Conservation (phyloP, 352 stramenopile genomes). For the Vaucheria bursata region DNA sequence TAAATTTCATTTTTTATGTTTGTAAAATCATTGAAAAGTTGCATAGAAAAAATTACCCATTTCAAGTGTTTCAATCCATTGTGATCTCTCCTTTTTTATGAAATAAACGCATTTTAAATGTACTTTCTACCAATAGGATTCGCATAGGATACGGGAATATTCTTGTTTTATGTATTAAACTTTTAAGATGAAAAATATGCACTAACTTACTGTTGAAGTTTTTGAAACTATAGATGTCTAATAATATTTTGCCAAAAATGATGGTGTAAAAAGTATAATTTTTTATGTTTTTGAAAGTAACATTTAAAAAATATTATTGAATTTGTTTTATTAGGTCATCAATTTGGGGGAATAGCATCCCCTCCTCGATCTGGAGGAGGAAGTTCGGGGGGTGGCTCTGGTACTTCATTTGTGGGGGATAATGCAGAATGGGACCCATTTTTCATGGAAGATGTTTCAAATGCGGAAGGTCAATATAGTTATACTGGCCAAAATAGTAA, state of each 20-base stretch:
- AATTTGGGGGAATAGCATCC: background rate
- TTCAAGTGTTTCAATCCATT: too few species aligned
- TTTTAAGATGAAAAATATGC: too few species aligned
- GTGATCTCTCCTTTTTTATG: too few species aligned
- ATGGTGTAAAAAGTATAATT: background rate
- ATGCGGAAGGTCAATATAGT: background rate
- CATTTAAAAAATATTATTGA: background rate
- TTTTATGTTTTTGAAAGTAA: background rate
- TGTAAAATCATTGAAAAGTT: too few species aligned
- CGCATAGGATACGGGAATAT: too few species aligned
- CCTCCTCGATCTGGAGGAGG: background rate
- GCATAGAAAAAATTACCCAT: too few species aligned
- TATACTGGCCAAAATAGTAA: background rate
- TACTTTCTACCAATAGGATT: too few species aligned
- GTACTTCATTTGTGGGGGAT: conserved; percentile 2
- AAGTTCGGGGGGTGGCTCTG: background rate
- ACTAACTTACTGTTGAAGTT: too few species aligned
- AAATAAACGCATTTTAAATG: too few species aligned
- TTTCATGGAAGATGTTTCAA: conserved; percentile 1
- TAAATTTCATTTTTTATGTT: too few species aligned
- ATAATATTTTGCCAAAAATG: background rate
- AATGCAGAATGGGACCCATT: conserved; percentile 14
- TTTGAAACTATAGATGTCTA: background rate
- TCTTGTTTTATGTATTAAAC: too few species aligned
- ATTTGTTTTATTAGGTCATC: background rate